A percentile compares a stretch with the other conserved stretches of the same genome.
phyloP scores from a whole-genome alignment of 116 monocot genomes.

The Phalaenopsis hybrid region DNA sequence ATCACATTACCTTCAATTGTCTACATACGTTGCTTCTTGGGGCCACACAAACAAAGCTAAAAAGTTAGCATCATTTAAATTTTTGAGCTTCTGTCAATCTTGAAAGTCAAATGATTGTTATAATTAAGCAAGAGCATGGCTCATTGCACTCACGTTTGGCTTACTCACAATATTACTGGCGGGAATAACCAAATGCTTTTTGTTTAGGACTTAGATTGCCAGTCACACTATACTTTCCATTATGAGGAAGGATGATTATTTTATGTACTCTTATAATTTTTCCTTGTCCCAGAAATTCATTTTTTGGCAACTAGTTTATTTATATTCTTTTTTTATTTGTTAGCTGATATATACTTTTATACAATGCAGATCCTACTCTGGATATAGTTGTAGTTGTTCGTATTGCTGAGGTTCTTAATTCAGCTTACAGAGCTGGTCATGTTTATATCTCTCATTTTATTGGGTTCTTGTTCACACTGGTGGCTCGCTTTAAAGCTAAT shows the following conservation, averaged over 20 bases:
- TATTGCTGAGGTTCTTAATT: slow-evolving; percentile 52
- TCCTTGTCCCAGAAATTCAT: neutral
- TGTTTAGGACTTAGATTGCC: neutral
- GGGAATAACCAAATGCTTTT: neutral
- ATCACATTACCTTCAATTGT: no score
- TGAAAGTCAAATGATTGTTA: neutral
- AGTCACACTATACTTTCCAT: neutral
- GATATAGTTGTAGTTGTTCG: slow-evolving; percentile 33
- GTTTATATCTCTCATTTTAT: slow-evolving; percentile 43
- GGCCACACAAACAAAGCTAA: neutral
- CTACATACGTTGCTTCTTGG: no score
- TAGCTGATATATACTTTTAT: neutral
- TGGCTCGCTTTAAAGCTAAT: slow-evolving; percentile 48
- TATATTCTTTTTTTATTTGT: no score
- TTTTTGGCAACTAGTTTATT: neutral
- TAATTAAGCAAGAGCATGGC: neutral
- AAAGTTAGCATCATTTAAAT: neutral
- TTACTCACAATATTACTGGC: neutral
- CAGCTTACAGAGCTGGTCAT: slow-evolving; percentile 54
- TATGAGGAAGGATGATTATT: neutral
- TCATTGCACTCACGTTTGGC: neutral
- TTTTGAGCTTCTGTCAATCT: neutral
- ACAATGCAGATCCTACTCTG: slow-evolving; percentile 41
- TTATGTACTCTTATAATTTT: no score
- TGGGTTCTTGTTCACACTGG: slow-evolving; percentile 57